Percentiles rank a stretch among this genome's conserved stretches.
Conservation (phyloP, 768 basidiomycete genomes). For the Serpula lacrymans region DNA sequence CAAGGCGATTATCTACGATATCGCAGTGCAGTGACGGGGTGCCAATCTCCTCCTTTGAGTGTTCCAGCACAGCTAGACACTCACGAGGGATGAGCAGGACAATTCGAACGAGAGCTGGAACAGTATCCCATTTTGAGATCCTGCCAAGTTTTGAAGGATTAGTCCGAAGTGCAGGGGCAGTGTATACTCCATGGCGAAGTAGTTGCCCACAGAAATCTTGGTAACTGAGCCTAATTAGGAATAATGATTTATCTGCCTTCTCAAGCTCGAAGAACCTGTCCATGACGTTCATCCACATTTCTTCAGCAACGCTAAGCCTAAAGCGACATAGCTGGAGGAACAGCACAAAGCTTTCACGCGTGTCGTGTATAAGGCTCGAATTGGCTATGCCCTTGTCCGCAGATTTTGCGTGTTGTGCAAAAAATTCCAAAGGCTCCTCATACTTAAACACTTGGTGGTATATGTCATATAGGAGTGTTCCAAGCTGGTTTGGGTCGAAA, state of each 20-base stretch:
- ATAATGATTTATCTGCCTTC: slow-evolving; percentile 16
- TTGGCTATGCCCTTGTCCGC: slow-evolving; percentile 16
- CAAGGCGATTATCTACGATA: slow-evolving; percentile 10
- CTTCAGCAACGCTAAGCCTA: slow-evolving; percentile 10
- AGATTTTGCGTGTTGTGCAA: too few species aligned
- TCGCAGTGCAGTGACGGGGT: slow-evolving; percentile 20
- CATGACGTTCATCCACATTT: slow-evolving; percentile 38
- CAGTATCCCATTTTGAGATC: slow-evolving; percentile 22
- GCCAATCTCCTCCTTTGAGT: too few species aligned
- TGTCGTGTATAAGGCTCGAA: slow-evolving; percentile 33
- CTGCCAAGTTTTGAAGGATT: slow-evolving; percentile 9
- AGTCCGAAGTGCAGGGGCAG: slow-evolving; percentile 12
- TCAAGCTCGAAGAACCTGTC: slow-evolving; percentile 27
- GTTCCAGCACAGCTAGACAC: slow-evolving; percentile 24
- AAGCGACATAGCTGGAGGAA: slow-evolving; percentile 35
- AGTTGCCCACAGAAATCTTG: slow-evolving; percentile 40
- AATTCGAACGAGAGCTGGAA: slow-evolving; percentile 33
- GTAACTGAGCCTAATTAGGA: slow-evolving; percentile 22
- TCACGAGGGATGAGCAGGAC: slow-evolving; percentile 34
- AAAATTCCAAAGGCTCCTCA: slow-evolving; percentile 26
- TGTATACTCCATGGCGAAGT: slow-evolving; percentile 32
- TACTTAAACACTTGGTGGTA: slow-evolving; percentile 43
- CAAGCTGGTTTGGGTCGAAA: slow-evolving; percentile 34
- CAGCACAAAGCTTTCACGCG: slow-evolving; percentile 37
- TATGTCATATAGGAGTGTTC: slow-evolving; percentile 36